Percentiles rank a stretch among this genome's conserved stretches.
phyloP scores from a whole-genome alignment of 352 stramenopile genomes.

The Pythium phragmitis region DNA sequence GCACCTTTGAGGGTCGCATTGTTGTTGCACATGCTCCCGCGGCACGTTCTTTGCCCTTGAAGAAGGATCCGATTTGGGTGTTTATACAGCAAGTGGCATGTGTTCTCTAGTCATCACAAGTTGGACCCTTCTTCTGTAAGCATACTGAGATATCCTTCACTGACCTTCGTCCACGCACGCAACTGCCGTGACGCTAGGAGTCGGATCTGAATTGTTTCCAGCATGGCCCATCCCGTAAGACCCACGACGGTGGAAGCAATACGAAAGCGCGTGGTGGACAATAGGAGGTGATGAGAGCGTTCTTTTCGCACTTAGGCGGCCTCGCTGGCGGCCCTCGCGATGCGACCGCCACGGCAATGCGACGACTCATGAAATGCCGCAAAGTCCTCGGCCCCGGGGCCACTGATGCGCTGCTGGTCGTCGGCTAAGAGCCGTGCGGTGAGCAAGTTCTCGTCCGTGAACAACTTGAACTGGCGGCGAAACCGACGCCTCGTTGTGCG shows the following conservation, averaged over 20 bases:
- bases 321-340: neutral
- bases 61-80: neutral
- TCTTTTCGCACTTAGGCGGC: neutral
- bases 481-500: conserved; percentile 19
- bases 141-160: no score
- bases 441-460: conserved; percentile 13
- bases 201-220: no score
- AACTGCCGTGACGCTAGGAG: no score
- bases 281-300: no score
- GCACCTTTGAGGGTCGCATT: no score
- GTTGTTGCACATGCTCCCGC: no score
- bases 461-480: conserved; percentile 24
- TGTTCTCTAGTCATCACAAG: no score
- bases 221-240: no score
- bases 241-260: no score
- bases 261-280: no score
- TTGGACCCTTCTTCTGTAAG: no score
- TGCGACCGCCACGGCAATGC: neutral
- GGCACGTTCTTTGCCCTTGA: neutral
- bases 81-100: no score
- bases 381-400: conserved; percentile 5
- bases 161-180: neutral
- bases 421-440: conserved; percentile 14
- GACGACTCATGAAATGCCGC: conserved; percentile 10
- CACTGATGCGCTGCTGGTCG: neutral